Evolutionary conservation across 495 filamentous ascomycete genomes (phyloP).

Genomic region (Penicillium roqueforti): DNA sequence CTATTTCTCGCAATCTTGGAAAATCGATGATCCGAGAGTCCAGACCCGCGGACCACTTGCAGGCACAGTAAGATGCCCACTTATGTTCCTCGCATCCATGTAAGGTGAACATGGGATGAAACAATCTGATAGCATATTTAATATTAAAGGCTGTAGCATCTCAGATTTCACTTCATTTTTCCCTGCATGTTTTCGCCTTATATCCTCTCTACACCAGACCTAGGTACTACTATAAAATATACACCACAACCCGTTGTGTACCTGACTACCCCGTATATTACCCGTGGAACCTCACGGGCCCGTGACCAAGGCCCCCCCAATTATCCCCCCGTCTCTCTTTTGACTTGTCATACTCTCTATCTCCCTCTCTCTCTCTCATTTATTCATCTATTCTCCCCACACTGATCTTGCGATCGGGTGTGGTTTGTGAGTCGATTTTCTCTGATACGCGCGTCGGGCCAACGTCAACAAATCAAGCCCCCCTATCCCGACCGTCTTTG

Average conservation of each 20-base stretch:
- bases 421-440: not conserved
- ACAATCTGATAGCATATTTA: not conserved
- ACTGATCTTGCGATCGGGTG: not conserved
- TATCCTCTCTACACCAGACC: too few species aligned
- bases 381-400: not conserved
- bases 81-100: constrained; percentile 2
- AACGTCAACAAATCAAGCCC: not conserved
- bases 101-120: constrained; percentile 11
- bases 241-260: not conserved
- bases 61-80: not conserved
- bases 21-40: constrained; percentile 6
- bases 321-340: constrained; percentile 10
- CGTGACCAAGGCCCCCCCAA: constrained; percentile 7
- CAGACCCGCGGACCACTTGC: not conserved
- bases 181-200: too few species aligned
- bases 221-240: not conserved
- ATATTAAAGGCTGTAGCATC: not conserved
- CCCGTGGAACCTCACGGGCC: constrained; percentile 6
- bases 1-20: constrained; percentile 5
- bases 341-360: not conserved
- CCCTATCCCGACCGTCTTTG: not conserved
- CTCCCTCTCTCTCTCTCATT: constrained; percentile 4
- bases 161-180: not conserved
- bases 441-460: not conserved
- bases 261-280: constrained; percentile 10